These are phyloP conservation scores for Aspergillus sp. DNA, from an alignment of 2,329 filamentous ascomycete genomes.

Conservation along the genomic window DNA sequence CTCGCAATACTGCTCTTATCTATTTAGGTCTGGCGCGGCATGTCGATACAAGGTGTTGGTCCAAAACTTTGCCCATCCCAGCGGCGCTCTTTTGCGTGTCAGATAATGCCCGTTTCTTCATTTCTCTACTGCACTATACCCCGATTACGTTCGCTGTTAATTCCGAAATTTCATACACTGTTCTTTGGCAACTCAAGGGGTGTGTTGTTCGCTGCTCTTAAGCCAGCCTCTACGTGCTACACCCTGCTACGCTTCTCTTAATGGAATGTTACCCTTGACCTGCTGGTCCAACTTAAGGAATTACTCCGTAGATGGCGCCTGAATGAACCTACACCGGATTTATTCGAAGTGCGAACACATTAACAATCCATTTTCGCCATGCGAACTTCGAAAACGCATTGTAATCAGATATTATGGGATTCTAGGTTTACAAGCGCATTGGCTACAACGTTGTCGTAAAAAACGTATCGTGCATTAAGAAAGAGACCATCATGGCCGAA, in stretches of 20 bases:
- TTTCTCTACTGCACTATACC: conserved; percentile 4
- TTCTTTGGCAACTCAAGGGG: background rate
- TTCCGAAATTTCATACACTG: background rate
- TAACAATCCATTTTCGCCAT: background rate
- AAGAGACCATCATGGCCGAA: background rate
- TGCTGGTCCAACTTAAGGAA: background rate
- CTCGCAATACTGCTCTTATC: background rate
- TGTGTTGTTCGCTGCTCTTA: background rate
- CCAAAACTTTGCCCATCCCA: background rate
- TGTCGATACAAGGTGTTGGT: background rate
- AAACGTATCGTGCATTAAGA: background rate
- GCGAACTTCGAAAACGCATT: background rate
- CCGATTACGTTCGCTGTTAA: background rate
- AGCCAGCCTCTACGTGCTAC: background rate
- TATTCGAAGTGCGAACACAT: background rate
- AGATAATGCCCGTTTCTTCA: background rate
- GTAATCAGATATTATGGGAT: background rate
- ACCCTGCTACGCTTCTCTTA: background rate
- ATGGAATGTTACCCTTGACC: background rate
- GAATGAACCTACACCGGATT: background rate
- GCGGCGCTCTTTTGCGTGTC: background rate
- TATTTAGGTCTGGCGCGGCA: background rate
- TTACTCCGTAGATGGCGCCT: background rate
- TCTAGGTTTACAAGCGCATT: background rate
- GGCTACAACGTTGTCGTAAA: background rate